A percentile compares a stretch with the other conserved stretches of the same genome.
phyloP scores from a whole-genome alignment of 306 rosid genomes.

The Sesbania bispinosa region DNA sequence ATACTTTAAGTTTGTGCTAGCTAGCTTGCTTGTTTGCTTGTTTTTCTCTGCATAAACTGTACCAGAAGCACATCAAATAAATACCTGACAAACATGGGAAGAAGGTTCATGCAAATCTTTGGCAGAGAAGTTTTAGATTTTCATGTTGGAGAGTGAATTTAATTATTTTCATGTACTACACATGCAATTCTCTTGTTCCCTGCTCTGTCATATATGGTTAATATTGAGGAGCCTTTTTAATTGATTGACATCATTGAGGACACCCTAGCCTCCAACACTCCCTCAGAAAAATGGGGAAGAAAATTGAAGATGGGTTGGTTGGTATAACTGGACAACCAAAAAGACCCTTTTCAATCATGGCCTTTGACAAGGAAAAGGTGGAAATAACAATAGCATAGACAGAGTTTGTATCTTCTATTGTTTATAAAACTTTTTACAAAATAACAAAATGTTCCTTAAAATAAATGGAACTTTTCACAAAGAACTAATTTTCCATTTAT shows the following conservation, averaged over 20 bases:
- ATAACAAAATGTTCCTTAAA: not conserved
- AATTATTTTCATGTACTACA: no score
- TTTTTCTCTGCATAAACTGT: slow-evolving; percentile 16
- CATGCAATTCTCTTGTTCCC: slow-evolving; percentile 9
- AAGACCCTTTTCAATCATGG: slow-evolving; percentile 20
- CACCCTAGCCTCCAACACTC: slow-evolving; percentile 31
- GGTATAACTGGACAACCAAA: slow-evolving; percentile 11
- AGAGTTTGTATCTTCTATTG: slow-evolving; percentile 9
- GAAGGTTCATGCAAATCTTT: slow-evolving; percentile 35
- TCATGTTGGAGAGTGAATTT: slow-evolving; percentile 24
- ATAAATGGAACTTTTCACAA: not conserved
- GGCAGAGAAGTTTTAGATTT: slow-evolving; percentile 24
- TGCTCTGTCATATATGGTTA: slow-evolving; percentile 9
- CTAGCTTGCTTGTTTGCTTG: slow-evolving; percentile 22
- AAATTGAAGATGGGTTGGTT: not conserved
- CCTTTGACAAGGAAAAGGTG: slow-evolving; percentile 23
- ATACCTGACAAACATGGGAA: slow-evolving; percentile 27
- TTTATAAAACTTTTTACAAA: not conserved
- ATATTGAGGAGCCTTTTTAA: slow-evolving; percentile 20
- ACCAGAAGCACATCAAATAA: slow-evolving; percentile 22
- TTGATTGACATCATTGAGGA: slow-evolving; percentile 34
- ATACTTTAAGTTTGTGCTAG: slow-evolving; percentile 27
- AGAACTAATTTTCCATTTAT: not conserved
- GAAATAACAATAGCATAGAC: not conserved
- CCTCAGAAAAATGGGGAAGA: no score